phyloP scores from a whole-genome alignment of 208 protist species.

The Porcisia hertigi region DNA sequence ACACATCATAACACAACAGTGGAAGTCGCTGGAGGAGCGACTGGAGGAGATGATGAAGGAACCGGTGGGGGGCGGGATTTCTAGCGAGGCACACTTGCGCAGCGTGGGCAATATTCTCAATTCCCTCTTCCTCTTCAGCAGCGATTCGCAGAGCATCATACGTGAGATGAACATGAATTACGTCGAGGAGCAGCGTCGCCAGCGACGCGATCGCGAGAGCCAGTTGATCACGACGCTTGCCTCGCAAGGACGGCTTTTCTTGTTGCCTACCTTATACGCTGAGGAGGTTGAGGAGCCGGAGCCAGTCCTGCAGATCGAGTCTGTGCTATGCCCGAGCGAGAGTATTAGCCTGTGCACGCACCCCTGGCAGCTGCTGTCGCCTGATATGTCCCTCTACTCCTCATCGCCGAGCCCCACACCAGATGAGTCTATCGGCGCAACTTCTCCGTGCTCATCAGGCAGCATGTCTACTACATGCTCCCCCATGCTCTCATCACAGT shows the following conservation, averaged over 20 bases:
- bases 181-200: constrained; percentile 38
- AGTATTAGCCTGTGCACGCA: constrained; percentile 7
- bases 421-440: constrained; percentile 29
- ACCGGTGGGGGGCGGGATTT: constrained; percentile 9
- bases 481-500: background rate
- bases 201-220: constrained; percentile 37
- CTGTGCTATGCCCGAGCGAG: background rate
- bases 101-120: constrained; percentile 29
- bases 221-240: constrained; percentile 34
- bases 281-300: constrained; percentile 29
- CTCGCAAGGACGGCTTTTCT: constrained; percentile 33
- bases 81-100: constrained; percentile 25
- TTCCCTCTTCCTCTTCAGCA: constrained; percentile 43
- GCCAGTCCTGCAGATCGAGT: constrained; percentile 24
- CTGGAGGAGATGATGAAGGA: constrained; percentile 36
- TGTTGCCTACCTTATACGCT: constrained; percentile 37
- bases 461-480: constrained; percentile 17
- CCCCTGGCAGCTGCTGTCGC: constrained; percentile 25
- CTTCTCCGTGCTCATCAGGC: constrained; percentile 26
- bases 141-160: constrained; percentile 25
- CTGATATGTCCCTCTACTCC: constrained; percentile 28
- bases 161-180: constrained; percentile 41
- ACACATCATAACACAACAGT: constrained; percentile 23
- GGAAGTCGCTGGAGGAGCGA: constrained; percentile 35
- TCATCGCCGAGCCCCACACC: constrained; percentile 11